phyloP scores from a whole-genome alignment of 306 rosid species.

The Hippophae rhamnoides region DNA sequence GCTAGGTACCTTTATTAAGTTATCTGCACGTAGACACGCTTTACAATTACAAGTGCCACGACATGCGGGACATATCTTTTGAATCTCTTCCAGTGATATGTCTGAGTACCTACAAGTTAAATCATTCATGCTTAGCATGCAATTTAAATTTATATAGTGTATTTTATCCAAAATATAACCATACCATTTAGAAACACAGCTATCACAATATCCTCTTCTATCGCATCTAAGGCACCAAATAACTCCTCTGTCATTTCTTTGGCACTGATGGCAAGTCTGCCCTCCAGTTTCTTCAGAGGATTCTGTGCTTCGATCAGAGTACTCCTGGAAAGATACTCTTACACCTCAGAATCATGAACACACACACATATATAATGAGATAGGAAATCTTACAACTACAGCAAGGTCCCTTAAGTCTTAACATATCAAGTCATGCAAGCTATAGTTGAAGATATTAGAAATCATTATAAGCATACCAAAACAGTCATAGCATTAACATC shows the following conservation, averaged over 20 bases:
- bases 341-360: slow-evolving; percentile 16
- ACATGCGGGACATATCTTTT: slow-evolving; percentile 82
- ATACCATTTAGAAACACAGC: slow-evolving; percentile 67
- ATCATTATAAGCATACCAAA: slow-evolving; percentile 13
- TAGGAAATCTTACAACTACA: neutral
- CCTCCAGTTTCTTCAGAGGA: slow-evolving; percentile 70
- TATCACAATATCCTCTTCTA: slow-evolving; percentile 80
- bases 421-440: neutral
- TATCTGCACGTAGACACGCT: slow-evolving; percentile 72
- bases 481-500: slow-evolving; percentile 55
- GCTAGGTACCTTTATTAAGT: slow-evolving; percentile 63
- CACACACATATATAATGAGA: neutral
- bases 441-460: slow-evolving; percentile 11
- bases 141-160: slow-evolving; percentile 7
- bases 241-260: slow-evolving; percentile 55
- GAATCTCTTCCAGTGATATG: slow-evolving; percentile 61
- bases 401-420: neutral
- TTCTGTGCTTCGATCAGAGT: slow-evolving; percentile 49
- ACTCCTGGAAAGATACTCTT: slow-evolving; percentile 45
- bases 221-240: slow-evolving; percentile 78
- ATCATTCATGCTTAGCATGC: slow-evolving; percentile 14
- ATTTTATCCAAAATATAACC: slow-evolving; percentile 16
- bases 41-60: slow-evolving; percentile 83
- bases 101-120: slow-evolving; percentile 57
- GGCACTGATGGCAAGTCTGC: slow-evolving; percentile 84